Base-by-base conservation (phyloP, 768 basidiomycete genomes). In the Pulveroboletus sp. region DNA sequence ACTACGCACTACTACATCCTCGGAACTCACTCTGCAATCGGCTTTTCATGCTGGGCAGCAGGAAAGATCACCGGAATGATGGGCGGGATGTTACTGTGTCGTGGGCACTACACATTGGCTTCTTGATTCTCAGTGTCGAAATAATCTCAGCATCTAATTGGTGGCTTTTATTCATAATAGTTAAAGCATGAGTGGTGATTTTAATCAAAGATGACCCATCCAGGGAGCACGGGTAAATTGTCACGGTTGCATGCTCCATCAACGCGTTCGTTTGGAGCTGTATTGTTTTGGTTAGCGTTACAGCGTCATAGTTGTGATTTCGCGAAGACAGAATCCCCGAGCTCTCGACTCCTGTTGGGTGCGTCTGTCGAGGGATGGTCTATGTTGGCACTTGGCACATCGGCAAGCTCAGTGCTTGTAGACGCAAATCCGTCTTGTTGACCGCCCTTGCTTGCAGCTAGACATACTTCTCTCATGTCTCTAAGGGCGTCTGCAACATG, bases 381-480 rank as follows among this genome's bases (percentile, higher is more conserved):
- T 15, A 24, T 15, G 11, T 6, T 8, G 2, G 15, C 21, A 8
- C 15, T 13, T 33, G 32, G 32, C 32, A 33, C 14, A 6, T 33
- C 32, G 14, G 32, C 14, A 33, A 6, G 32, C 14, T 14, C 13
- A 33, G 32, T 13, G 6, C 14, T 26, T 17, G 48, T 15, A 10
- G 51, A 35, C 24, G 31, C 39, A 15, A 15, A 33, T 9, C 46
- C 51, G 33, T 39, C 48, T 15, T 56, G 42, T 18, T 63, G 36
- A 14, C 18, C 53, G 11, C 36, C 15, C 36, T 50, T 51, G 21
- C 43, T 35, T 0, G 42, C 52, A 6, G 48, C 47, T 6, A 62
- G 51, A 49, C 82, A 87, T 18, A 86, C 66, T 6, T 61, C 54
- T 56, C 77, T 73, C 84, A 95, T 89, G 55, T 91, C 84, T 47